Conservation (phyloP, 2,329 filamentous ascomycete species). For the Emmonsia crescens region DNA sequence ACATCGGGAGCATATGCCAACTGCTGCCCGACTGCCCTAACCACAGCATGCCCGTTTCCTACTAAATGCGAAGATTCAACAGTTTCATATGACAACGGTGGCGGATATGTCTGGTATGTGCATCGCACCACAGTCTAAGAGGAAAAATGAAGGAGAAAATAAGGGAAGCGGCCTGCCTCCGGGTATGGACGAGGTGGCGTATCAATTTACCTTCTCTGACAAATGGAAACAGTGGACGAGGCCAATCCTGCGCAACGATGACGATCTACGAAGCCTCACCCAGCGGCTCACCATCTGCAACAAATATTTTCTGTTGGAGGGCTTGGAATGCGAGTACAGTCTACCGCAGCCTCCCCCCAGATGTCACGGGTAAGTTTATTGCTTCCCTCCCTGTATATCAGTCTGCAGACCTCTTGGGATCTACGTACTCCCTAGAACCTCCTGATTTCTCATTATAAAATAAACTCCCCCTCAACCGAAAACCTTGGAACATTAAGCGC, state of each 20-base stretch:
- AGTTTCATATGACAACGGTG: background rate
- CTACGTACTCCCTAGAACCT: background rate
- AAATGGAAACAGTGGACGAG: background rate
- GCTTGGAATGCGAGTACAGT: conserved; percentile 2
- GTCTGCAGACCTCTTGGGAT: background rate
- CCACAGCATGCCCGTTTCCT: conserved; percentile 1
- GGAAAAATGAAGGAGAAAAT: background rate
- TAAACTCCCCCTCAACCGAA: background rate
- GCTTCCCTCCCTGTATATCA: background rate
- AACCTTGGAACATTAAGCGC: background rate
- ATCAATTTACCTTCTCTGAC: background rate
- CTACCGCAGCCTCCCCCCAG: background rate
- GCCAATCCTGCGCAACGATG: conserved; percentile 2
- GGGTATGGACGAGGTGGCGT: background rate
- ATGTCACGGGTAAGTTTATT: background rate
- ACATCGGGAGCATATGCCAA: conserved; percentile 2
- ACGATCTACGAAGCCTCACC: conserved; percentile 3
- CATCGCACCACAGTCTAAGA: background rate
- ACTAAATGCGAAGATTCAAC: background rate
- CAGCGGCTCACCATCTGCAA: conserved; percentile 2
- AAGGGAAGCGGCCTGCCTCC: background rate
- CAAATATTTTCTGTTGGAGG: conserved; percentile 3
- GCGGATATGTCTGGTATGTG: background rate
- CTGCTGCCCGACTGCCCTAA: background rate
- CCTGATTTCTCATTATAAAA: background rate